Evolutionary conservation across 208 protist genomes (phyloP).

Genomic region (Wallacemonas sp.): DNA sequence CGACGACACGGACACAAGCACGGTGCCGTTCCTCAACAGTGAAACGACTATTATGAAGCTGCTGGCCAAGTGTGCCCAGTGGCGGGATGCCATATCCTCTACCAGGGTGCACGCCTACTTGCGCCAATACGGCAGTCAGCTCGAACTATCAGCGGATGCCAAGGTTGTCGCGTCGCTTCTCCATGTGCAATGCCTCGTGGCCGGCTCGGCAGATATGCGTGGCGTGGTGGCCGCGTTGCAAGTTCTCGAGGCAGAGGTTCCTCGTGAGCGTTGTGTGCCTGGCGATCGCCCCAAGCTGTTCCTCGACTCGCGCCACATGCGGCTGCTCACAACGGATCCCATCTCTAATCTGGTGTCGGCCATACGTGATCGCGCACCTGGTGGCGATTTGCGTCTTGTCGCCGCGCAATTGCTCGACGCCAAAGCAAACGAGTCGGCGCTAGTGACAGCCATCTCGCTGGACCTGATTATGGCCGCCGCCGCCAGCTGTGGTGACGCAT

Average conservation of each 20-base stretch:
- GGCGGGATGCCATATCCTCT: constrained; percentile 48
- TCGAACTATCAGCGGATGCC: constrained; percentile 36
- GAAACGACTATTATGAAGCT: constrained; percentile 73
- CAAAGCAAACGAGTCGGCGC: constrained; percentile 4
- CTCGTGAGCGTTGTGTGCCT: constrained; percentile 28
- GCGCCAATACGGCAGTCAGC: constrained; percentile 5
- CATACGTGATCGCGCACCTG: neutral
- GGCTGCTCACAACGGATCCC: constrained; percentile 58
- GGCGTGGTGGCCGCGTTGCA: constrained; percentile 42
- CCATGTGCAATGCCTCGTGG: constrained; percentile 47
- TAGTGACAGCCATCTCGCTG: constrained; percentile 49
- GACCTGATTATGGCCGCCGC: constrained; percentile 73
- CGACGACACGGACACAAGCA: neutral
- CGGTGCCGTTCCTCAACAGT: constrained; percentile 54
- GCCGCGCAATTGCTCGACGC: constrained; percentile 5
- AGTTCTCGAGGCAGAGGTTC: constrained; percentile 53
- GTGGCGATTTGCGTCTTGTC: constrained; percentile 1
- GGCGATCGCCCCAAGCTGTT: constrained; percentile 61
- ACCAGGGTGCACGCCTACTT: constrained; percentile 49
- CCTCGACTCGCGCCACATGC: constrained; percentile 38
- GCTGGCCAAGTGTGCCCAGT: constrained; percentile 76
- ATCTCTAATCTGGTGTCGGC: constrained; percentile 46
- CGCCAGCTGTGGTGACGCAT: constrained; percentile 35
- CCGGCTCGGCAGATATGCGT: constrained; percentile 11
- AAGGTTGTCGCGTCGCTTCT: constrained; percentile 41